Evolutionary conservation across 2,329 filamentous ascomycete genomes (phyloP), one percentile per base, ranked within the genome.

Genomic region (Penicillium sp.): DNA sequence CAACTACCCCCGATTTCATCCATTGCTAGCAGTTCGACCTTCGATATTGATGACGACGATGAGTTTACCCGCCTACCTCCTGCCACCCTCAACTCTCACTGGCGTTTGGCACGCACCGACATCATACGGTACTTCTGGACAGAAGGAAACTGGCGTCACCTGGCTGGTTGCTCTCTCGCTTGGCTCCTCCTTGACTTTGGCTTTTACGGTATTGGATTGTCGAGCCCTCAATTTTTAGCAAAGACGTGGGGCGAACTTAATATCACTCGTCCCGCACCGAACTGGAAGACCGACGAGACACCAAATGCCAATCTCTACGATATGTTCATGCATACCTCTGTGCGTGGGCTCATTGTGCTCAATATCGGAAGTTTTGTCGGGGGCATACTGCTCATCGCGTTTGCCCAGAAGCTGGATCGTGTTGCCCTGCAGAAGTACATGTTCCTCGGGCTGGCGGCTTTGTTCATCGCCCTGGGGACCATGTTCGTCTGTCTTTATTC

Each of bases 121-220:
- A 69, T 72, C 45, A 57, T 61, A 33, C 66, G 70, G 21, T 73
- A 69, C 48, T 72, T 73, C 54, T 70, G 69, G 67, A 64, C 54
- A 0, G 70, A 73, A 43, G 66, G 69, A 2, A 73, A 72, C 53
- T 72, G 70, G 70, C 64, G 64, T 32, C 68, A 66, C 12, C 56
- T 73, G n/a, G 62, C 66, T 12, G 68, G 67, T n/a, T 77, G 76
- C 2, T 70, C 75, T 1, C 62, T 74, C 24, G 72, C 73, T 19
- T 80, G 77, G 77, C 73, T 79, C 31, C 71, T 78, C 5, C 68
- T 81, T 10, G 78, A 81, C 48, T 71, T 80, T n/a, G 75, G 75
- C 13, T 80, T 80, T 54, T 80, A 79, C 52, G 78, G 77, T 3
- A 75, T 80, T 48, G 74, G 74, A 3, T 67, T 80, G 5, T 71